Evolutionary conservation across 345 rosid genomes (phyloP).

Genomic region (Salix exigua): DNA sequence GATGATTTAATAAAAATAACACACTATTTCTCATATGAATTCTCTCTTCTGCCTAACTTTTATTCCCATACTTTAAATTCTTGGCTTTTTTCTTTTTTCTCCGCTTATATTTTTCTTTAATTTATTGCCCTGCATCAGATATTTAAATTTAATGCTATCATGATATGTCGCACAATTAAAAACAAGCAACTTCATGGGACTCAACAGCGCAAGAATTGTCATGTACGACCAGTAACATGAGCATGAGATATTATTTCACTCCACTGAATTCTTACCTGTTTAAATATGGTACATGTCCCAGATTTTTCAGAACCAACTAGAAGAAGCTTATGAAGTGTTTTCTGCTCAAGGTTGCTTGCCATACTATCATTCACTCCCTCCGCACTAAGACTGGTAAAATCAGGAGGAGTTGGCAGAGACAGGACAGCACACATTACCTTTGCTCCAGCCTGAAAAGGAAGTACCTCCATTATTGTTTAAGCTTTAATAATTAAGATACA

Average conservation of each 20-base stretch:
- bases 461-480: conserved; percentile 1
- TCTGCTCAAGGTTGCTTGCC: conserved; percentile 17
- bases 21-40: neutral
- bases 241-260: neutral
- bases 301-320: conserved; percentile 68
- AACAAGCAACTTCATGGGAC: neutral
- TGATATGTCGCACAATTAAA: neutral
- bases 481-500: conserved; percentile 10
- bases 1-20: neutral
- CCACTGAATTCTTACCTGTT: conserved; percentile 48
- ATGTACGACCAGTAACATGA: neutral
- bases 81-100: neutral
- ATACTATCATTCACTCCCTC: conserved; percentile 23
- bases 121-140: neutral
- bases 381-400: conserved; percentile 15
- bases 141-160: neutral
- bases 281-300: conserved; percentile 81
- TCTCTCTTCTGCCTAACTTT: neutral
- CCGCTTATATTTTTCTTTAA: neutral
- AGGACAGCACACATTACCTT: conserved; percentile 42
- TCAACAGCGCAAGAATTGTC: neutral
- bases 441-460: conserved; percentile 40
- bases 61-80: neutral
- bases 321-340: conserved; percentile 49
- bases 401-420: conserved; percentile 66